phyloP scores from a whole-genome alignment of 2,329 filamentous ascomycete genomes.

The Emergomyces pasteurianus region DNA sequence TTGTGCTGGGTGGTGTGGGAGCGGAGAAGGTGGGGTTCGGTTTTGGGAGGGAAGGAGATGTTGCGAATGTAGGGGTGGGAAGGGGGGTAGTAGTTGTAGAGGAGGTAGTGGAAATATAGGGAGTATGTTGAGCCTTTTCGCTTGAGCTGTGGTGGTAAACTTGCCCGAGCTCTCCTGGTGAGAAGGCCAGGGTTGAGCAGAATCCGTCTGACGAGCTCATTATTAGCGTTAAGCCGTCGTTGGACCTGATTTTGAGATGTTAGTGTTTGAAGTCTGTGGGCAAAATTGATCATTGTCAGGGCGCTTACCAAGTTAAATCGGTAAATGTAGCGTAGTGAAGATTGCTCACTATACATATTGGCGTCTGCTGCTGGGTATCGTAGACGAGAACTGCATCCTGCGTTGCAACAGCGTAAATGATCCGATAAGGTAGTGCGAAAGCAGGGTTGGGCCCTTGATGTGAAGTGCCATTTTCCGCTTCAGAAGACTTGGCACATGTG shows the following conservation, averaged over 20 bases:
- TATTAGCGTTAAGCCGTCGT: slow-evolving; percentile 64
- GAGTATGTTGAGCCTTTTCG: slow-evolving; percentile 24
- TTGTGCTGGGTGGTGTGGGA: slow-evolving; percentile 46
- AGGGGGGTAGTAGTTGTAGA: slow-evolving; percentile 52
- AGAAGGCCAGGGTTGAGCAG: slow-evolving; percentile 82
- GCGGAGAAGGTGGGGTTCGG: slow-evolving; percentile 44
- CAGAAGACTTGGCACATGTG: slow-evolving; percentile 39
- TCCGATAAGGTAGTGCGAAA: slow-evolving; percentile 80
- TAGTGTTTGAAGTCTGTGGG: slow-evolving; percentile 7
- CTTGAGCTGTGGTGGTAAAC: slow-evolving; percentile 48
- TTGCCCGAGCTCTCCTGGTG: slow-evolving; percentile 71
- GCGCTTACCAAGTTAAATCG: slow-evolving; percentile 75
- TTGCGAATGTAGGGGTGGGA: slow-evolving; percentile 56
- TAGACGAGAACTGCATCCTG: slow-evolving; percentile 92
- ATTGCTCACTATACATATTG: slow-evolving; percentile 90
- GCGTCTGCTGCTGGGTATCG: slow-evolving; percentile 92
- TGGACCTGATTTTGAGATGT: slow-evolving; percentile 45
- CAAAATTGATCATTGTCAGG: not conserved
- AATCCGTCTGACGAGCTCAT: slow-evolving; percentile 99
- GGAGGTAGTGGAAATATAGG: slow-evolving; percentile 25
- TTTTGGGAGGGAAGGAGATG: slow-evolving; percentile 44
- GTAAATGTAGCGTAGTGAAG: slow-evolving; percentile 96
- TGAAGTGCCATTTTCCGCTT: slow-evolving; percentile 40
- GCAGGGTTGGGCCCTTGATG: slow-evolving; percentile 48
- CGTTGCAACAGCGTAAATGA: slow-evolving; percentile 93